Evolutionary conservation across 768 basidiomycete genomes (phyloP), one percentile per base, ranked within the genome.

Genomic region (Roridomyces roridus): DNA sequence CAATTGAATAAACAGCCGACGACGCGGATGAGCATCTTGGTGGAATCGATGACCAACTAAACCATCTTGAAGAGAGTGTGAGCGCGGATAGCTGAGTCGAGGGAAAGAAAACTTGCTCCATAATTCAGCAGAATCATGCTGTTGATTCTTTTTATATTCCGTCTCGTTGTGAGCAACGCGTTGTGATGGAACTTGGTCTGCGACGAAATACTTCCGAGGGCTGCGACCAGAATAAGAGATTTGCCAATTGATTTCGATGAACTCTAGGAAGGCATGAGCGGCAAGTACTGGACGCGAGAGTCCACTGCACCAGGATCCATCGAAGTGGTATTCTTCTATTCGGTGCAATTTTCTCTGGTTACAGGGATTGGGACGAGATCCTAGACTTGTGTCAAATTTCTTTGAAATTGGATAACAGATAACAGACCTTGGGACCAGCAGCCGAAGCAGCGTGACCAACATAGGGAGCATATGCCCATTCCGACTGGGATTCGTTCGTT

Each of bases 391-490:
- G n/a, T n/a, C 29, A 57, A 15, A 3, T 14, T 15, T n/a, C 1
- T 51, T 21, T 2, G 25, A 23, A 35, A 5, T 10, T n/a, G n/a
- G n/a, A 41, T 20, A 15, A 2, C 46, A 31, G 18, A 25, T 11
- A 7, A 47, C 59, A 20, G n/a, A 74, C 77, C 65, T 69, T 64
- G 6, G 74, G 73, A 2, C 75, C 77, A 21, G 65, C 46, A 7
- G 64, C 65, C 26, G 39, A 51, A 14, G n/a, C 49, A 2, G 63
- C 55, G 17, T 65, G 40, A 21, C 56, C 53, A 3, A 76, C 40
- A 50, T 68, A 73, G 0, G 73, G 74, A 0, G 65, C 71, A 47
- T 76, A 76, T 0, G 67, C 67, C 67, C 65, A 71, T 42, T 70
- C 65, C 6, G 55, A 65, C 5, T 39, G 51, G 18, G 46, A 51